These are phyloP conservation scores for Aspergillus sp. DNA, from an alignment of 2,329 filamentous ascomycete genomes.

Conservation along the genomic window DNA sequence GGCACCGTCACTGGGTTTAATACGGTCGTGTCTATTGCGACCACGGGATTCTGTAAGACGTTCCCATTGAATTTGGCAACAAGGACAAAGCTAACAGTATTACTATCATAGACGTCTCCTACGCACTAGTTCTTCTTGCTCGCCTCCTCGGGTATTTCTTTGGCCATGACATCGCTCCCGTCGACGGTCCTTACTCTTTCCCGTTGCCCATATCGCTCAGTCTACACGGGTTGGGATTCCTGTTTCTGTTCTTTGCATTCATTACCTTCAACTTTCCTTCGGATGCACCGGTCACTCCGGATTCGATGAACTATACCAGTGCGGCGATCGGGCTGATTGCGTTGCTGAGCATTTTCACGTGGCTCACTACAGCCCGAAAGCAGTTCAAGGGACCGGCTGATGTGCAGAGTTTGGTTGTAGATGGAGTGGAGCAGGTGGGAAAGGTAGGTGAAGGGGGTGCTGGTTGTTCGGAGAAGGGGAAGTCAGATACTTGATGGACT, in stretches of 20 bases:
- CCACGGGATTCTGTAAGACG: slow-evolving; percentile 56
- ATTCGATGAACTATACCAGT: slow-evolving; percentile 62
- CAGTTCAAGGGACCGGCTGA: slow-evolving; percentile 52
- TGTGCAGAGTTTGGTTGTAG: not conserved
- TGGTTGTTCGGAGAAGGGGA: not conserved
- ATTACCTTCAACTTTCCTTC: slow-evolving; percentile 61
- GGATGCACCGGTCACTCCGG: slow-evolving; percentile 51
- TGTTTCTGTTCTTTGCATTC: slow-evolving; percentile 56
- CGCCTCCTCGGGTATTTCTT: slow-evolving; percentile 52
- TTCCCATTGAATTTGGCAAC: not conserved
- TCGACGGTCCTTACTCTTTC: slow-evolving; percentile 43
- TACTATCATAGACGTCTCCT: slow-evolving; percentile 51
- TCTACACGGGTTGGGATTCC: slow-evolving; percentile 53
- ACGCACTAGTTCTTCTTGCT: slow-evolving; percentile 56
- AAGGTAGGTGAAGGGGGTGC: not conserved
- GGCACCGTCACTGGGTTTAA: slow-evolving; percentile 58
- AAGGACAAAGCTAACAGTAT: not conserved
- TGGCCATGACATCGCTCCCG: slow-evolving; percentile 38
- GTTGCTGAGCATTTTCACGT: slow-evolving; percentile 53
- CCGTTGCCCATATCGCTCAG: slow-evolving; percentile 47
- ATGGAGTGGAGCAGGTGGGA: not conserved
- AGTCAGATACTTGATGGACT: not conserved
- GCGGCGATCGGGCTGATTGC: slow-evolving; percentile 59
- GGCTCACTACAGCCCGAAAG: slow-evolving; percentile 54
- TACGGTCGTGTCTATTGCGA: slow-evolving; percentile 60